Conservation (phyloP, 352 stramenopile species). For the Pythium plurisporium region DNA sequence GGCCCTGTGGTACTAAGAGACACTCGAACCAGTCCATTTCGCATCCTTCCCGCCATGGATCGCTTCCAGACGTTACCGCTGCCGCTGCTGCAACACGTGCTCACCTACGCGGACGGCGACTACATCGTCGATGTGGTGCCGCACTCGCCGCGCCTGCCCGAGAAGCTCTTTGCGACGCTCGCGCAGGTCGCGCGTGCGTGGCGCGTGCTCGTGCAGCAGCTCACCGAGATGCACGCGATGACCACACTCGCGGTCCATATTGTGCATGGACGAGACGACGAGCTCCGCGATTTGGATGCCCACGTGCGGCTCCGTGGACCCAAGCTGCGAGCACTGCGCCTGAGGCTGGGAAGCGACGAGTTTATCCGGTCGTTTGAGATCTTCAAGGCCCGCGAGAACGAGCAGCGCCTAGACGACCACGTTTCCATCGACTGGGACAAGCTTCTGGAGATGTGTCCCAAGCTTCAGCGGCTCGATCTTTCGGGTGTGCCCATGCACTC, state of each 20-base stretch:
- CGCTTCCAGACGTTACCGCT: conserved; percentile 13
- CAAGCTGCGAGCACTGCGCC: conserved; percentile 6
- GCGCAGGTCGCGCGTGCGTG: conserved; percentile 5
- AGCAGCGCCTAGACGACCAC: conserved; percentile 14
- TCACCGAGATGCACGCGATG: background rate
- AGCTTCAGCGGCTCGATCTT: conserved; percentile 20
- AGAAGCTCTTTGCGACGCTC: conserved; percentile 9
- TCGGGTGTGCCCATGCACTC: conserved; percentile 12
- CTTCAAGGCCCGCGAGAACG: conserved; percentile 15
- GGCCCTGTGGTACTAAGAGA: background rate
- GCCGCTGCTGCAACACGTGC: conserved; percentile 18
- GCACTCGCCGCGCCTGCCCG: conserved; percentile 2
- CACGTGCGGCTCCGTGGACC: background rate
- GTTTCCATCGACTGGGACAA: conserved; percentile 18
- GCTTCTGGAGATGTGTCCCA: conserved; percentile 8
- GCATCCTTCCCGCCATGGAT: conserved; percentile 2
- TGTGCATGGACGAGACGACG: background rate
- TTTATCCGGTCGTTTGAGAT: conserved; percentile 23
- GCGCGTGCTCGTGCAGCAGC: conserved; percentile 5
- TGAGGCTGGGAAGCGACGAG: conserved; percentile 16
- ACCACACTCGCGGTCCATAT: conserved; percentile 8
- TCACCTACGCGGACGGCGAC: conserved; percentile 13
- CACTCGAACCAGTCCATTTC: too few relatives aligned
- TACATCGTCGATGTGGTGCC: conserved; percentile 19
- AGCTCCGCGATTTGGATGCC: background rate